Evolutionary conservation across 352 stramenopile species (phyloP).

Genomic region (Phytophthora uliginosa): DNA sequence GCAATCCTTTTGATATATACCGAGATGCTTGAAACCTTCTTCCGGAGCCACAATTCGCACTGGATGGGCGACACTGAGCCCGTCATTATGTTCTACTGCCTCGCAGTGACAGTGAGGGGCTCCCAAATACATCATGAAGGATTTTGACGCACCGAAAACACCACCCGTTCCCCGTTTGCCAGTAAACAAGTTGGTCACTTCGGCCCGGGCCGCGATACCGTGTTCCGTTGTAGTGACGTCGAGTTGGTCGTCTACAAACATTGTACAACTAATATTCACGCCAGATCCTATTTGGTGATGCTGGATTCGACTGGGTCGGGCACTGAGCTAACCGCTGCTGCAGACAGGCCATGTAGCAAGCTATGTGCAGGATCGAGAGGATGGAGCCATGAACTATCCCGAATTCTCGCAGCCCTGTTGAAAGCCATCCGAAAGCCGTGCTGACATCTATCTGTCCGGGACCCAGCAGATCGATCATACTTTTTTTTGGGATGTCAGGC

Average conservation of each 20-base stretch:
- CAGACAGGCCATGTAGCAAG: background rate
- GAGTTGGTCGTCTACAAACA: conserved; percentile 16
- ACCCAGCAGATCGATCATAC: conserved; percentile 10
- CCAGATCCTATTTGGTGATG: background rate
- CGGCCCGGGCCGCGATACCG: background rate
- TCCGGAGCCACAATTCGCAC: background rate
- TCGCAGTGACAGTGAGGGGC: background rate
- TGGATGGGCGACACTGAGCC: background rate
- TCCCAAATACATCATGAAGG: conserved; percentile 11
- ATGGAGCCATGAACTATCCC: conserved; percentile 2
- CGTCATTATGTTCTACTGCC: conserved; percentile 14
- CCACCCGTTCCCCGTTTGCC: conserved; percentile 1
- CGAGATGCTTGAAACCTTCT: conserved; percentile 14
- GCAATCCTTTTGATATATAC: conserved; percentile 1
- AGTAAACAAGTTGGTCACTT: conserved; percentile 13
- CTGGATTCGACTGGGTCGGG: background rate
- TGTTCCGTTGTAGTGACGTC: conserved; percentile 1
- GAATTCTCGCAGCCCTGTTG: too few species aligned
- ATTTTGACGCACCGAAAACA: conserved; percentile 11
- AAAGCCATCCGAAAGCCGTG: too few species aligned
- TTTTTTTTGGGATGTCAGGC: background rate
- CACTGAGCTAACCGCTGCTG: background rate
- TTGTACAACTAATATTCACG: background rate
- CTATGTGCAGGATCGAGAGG: conserved; percentile 13
- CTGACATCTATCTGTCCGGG: too few species aligned